Percentiles rank a stretch among this genome's conserved stretches.
Evolutionary conservation across 2,329 filamentous ascomycete genomes (phyloP).

Genomic region (Malbranchea zuffiana): DNA sequence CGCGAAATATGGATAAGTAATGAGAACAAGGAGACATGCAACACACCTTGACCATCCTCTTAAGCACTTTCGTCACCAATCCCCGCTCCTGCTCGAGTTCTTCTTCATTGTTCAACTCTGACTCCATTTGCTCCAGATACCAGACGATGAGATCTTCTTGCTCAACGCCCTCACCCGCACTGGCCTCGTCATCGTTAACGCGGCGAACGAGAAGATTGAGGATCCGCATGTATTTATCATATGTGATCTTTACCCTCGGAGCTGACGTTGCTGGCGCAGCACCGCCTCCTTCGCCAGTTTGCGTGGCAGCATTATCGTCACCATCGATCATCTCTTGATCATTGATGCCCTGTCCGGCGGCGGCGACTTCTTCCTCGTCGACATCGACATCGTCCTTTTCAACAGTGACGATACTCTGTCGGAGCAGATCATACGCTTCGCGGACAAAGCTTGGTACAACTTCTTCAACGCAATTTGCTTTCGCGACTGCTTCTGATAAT

Average conservation of each 20-base stretch:
- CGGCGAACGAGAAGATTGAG: slow-evolving; percentile 74
- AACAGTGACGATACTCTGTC: slow-evolving; percentile 92
- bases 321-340: slow-evolving; percentile 42
- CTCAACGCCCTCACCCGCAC: slow-evolving; percentile 69
- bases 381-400: slow-evolving; percentile 97
- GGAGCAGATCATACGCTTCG: slow-evolving; percentile 81
- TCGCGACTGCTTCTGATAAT: slow-evolving; percentile 92
- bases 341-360: slow-evolving; percentile 28
- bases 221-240: slow-evolving; percentile 88
- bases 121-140: slow-evolving; percentile 88
- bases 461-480: slow-evolving; percentile 90
- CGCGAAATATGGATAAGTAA: slow-evolving; percentile 4
- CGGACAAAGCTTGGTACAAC: slow-evolving; percentile 74
- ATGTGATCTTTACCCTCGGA: slow-evolving; percentile 77
- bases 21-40: slow-evolving; percentile 7
- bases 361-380: slow-evolving; percentile 59
- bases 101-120: slow-evolving; percentile 68
- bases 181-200: slow-evolving; percentile 70
- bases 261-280: slow-evolving; percentile 24
- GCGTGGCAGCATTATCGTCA: slow-evolving; percentile 43
- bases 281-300: slow-evolving; percentile 39
- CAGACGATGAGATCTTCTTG: slow-evolving; percentile 71
- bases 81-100: slow-evolving; percentile 65
- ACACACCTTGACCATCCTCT: slow-evolving; percentile 88
- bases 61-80: slow-evolving; percentile 74